Percentiles rank a stretch among this genome's conserved stretches.
These are phyloP conservation scores for Fusarium armeniacum DNA, from an alignment of 2,329 filamentous ascomycete genomes.

Conservation along the genomic window DNA sequence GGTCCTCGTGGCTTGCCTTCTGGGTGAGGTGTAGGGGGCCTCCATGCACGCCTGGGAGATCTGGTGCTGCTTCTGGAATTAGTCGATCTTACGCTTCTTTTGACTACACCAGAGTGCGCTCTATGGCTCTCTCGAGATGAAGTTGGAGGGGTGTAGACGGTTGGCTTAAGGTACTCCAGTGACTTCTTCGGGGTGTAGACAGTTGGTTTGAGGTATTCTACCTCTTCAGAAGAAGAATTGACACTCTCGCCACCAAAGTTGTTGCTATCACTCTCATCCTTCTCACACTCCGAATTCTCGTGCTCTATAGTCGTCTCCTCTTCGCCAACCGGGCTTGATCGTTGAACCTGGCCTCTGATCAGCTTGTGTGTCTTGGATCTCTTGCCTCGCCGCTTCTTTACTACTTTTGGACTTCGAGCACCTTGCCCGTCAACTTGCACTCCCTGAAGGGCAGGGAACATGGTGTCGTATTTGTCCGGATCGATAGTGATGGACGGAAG, in stretches of 20 bases:
- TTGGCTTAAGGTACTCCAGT: constrained; percentile 26
- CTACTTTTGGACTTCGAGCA: background rate
- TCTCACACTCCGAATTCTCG: background rate
- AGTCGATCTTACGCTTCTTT: background rate
- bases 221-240: background rate
- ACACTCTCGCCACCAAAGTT: background rate
- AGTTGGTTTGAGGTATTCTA: constrained; percentile 28
- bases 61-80: constrained; percentile 2
- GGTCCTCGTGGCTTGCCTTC: constrained; percentile 22
- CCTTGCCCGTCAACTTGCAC: constrained; percentile 10
- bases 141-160: constrained; percentile 35
- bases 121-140: constrained; percentile 12
- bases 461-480: constrained; percentile 42
- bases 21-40: constrained; percentile 37
- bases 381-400: constrained; percentile 6
- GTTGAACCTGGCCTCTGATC: background rate
- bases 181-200: constrained; percentile 34
- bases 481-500: constrained; percentile 30
- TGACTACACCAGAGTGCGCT: background rate
- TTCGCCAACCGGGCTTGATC: background rate
- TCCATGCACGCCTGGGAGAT: constrained; percentile 19
- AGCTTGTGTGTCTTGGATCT: background rate
- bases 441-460: constrained; percentile 43
- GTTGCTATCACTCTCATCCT: constrained; percentile 1
- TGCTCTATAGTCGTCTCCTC: background rate